Conservation (phyloP, 108 stramenopile species). For the Aurantiochytrium sp. region DNA sequence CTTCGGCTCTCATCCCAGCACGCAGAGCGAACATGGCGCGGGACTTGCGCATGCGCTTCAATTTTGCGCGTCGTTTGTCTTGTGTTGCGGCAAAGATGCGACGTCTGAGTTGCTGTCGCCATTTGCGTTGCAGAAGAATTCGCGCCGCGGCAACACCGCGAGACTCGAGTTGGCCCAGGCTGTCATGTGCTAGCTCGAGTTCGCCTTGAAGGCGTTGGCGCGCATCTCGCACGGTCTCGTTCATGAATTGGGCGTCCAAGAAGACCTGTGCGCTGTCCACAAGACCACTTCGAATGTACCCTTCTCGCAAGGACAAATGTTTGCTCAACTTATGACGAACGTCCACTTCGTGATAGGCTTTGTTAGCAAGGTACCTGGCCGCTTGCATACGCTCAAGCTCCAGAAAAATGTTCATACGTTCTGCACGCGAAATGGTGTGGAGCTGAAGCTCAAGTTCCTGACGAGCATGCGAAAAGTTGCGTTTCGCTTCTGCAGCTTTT, state of each 20-base stretch:
- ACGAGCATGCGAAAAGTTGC: not conserved
- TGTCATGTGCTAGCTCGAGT: not conserved
- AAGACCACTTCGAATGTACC: not conserved
- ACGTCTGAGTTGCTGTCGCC: not conserved
- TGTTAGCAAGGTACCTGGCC: not conserved
- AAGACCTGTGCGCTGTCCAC: not conserved
- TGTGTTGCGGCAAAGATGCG: too few species aligned
- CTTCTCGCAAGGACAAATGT: not conserved
- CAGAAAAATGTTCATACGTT: not conserved
- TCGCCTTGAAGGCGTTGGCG: too few species aligned
- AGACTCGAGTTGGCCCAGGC: not conserved
- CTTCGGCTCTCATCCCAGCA: too few species aligned
- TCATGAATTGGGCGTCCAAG: not conserved
- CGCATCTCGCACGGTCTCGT: not conserved
- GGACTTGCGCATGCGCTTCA: too few species aligned
- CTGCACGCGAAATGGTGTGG: not conserved
- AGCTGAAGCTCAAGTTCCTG: not conserved
- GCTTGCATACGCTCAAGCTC: not conserved
- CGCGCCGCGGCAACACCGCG: not conserved
- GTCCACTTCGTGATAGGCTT: not conserved
- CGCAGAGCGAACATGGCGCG: too few species aligned
- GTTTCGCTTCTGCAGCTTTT: not conserved
- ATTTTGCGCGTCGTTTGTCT: not conserved
- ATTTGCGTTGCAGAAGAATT: not conserved
- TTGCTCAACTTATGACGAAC: not conserved